phyloP scores from a whole-genome alignment of 345 rosid species.

The Citrus mangshanensis region DNA sequence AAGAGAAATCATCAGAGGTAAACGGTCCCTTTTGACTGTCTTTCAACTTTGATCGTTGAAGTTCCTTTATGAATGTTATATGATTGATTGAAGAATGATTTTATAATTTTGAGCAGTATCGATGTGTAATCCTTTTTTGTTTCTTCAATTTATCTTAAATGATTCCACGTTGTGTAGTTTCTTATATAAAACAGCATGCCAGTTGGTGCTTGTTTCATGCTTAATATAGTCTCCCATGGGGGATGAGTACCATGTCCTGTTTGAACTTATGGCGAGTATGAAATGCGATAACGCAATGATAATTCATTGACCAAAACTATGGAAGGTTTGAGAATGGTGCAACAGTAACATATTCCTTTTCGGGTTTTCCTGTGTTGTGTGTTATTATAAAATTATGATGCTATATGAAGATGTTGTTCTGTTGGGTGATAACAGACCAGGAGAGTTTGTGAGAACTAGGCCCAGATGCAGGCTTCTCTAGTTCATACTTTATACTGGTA shows the following conservation, averaged over 20 bases:
- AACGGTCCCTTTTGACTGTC: conserved; percentile 4
- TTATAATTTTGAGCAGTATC: not conserved
- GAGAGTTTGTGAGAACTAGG: not conserved
- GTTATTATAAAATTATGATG: not conserved
- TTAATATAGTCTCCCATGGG: not conserved
- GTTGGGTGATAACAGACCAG: not conserved
- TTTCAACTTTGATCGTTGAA: not conserved
- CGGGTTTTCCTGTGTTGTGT: not conserved
- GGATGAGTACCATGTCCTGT: not conserved
- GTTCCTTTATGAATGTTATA: not conserved
- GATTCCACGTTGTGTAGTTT: not conserved
- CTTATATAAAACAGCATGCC: not conserved
- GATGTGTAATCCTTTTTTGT: not conserved
- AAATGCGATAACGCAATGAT: not conserved
- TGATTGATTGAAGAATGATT: not conserved
- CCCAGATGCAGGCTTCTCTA: not conserved
- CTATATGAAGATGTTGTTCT: not conserved
- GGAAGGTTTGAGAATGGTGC: not conserved
- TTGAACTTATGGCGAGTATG: not conserved
- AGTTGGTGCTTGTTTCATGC: not conserved
- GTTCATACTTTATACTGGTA: not conserved
- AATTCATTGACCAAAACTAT: not conserved
- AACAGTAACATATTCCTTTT: not conserved
- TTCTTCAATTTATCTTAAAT: not conserved
- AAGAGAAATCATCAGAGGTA: conserved; percentile 62